Evolutionary conservation across 345 rosid species (phyloP).

Genomic region (Camelina sativa): DNA sequence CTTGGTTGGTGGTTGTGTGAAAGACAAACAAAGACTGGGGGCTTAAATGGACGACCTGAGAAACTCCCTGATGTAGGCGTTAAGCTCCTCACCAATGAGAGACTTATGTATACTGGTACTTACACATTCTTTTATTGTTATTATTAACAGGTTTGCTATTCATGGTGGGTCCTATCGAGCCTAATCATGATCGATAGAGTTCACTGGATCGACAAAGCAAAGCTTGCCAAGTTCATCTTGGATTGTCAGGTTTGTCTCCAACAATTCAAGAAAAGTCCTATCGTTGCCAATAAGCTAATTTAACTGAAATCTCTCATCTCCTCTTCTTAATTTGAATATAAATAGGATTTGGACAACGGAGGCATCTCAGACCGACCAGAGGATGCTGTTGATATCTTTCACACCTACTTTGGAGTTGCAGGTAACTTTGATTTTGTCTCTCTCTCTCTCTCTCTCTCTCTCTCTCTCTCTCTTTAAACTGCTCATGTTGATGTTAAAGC

Average conservation of each 20-base stretch:
- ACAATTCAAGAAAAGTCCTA: slow-evolving; percentile 2
- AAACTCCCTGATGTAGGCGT: slow-evolving; percentile 86
- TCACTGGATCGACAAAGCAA: slow-evolving; percentile 82
- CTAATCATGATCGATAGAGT: slow-evolving; percentile 86
- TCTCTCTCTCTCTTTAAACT: slow-evolving; percentile 2
- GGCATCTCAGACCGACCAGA: slow-evolving; percentile 92
- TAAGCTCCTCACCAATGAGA: slow-evolving; percentile 6
- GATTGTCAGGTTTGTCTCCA: slow-evolving; percentile 69
- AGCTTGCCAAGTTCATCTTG: slow-evolving; percentile 76
- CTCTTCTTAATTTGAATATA: slow-evolving; percentile 3
- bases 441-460: neutral
- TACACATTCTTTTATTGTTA: slow-evolving; percentile 17
- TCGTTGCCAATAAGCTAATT: neutral
- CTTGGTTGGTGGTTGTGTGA: slow-evolving; percentile 98
- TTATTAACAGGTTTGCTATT: slow-evolving; percentile 71
- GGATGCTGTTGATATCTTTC: slow-evolving; percentile 89
- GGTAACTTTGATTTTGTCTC: slow-evolving; percentile 46
- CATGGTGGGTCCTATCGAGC: slow-evolving; percentile 98
- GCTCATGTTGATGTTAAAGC: slow-evolving; percentile 9
- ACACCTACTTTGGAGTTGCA: slow-evolving; percentile 89
- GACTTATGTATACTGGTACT: slow-evolving; percentile 4
- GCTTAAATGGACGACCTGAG: slow-evolving; percentile 90
- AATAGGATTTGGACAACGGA: slow-evolving; percentile 77
- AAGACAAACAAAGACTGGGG: slow-evolving; percentile 79
- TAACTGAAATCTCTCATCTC: slow-evolving; percentile 13